These are phyloP conservation scores for Cladorrhinum sp. DNA, from an alignment of 2,329 filamentous ascomycete species.

Conservation along the genomic window DNA sequence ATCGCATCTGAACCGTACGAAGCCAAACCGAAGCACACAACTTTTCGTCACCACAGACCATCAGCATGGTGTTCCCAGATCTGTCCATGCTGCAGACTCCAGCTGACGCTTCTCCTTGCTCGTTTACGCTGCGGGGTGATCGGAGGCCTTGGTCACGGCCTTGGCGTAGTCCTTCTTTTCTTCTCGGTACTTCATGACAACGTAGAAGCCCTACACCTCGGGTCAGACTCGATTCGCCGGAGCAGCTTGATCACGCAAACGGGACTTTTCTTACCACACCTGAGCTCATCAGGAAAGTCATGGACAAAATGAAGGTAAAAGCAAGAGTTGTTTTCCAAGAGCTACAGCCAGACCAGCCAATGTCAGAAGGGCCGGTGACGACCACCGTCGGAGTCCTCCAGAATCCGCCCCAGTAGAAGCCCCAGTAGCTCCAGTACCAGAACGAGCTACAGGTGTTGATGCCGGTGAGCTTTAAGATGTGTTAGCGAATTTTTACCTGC, in stretches of 20 bases:
- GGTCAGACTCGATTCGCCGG: neutral
- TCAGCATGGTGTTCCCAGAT: neutral
- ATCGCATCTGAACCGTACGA: neutral
- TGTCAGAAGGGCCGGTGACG: slow-evolving; percentile 2
- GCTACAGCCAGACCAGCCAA: slow-evolving; percentile 1
- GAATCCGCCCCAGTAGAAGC: slow-evolving; percentile 5
- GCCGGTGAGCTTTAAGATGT: neutral
- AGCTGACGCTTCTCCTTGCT: neutral
- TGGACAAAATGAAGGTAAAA: slow-evolving; percentile 5
- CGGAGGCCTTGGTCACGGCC: neutral
- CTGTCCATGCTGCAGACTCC: neutral
- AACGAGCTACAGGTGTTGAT: neutral
- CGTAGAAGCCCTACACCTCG: neutral
- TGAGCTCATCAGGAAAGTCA: neutral
- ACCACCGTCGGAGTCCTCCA: neutral
- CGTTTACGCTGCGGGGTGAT: neutral
- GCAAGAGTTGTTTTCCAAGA: slow-evolving; percentile 1
- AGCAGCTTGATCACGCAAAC: neutral
- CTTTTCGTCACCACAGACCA: neutral
- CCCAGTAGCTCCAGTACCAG: slow-evolving; percentile 9
- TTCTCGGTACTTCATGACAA: slow-evolving; percentile 6
- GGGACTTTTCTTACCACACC: neutral
- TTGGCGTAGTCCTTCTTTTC: neutral
- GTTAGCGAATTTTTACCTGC: neutral
- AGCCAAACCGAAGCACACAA: neutral